These are phyloP conservation scores for Orbilia blumenaviensis DNA, from an alignment of 2,329 filamentous ascomycete genomes.

Conservation along the genomic window DNA sequence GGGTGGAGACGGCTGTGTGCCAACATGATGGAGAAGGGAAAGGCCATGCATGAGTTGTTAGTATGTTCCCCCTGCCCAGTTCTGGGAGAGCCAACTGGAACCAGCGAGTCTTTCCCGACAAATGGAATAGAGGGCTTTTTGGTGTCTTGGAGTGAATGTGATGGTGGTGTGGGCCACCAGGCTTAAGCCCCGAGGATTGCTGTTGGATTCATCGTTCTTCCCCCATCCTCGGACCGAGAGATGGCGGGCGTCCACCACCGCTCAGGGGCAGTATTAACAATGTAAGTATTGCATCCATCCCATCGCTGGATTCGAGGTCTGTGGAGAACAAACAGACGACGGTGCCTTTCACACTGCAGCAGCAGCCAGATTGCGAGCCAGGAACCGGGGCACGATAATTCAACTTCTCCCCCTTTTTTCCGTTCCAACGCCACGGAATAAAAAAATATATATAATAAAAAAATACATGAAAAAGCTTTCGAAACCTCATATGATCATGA, in stretches of 20 bases:
- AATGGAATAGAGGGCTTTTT: conserved; percentile 20
- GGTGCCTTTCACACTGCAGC: conserved; percentile 19
- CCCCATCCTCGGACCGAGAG: conserved; percentile 49
- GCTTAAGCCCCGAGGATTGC: conserved; percentile 42
- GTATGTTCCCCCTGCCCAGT: conserved; percentile 51
- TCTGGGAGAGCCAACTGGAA: conserved; percentile 50
- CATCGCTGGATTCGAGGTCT: conserved; percentile 20
- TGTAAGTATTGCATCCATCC: not conserved
- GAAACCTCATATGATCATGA: conserved; percentile 53
- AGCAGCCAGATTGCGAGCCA: conserved; percentile 21
- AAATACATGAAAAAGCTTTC: too few relatives aligned
- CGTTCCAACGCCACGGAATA: conserved; percentile 38
- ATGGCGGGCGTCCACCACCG: conserved; percentile 16
- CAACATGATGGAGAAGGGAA: conserved; percentile 18
- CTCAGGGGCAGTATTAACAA: conserved; percentile 36
- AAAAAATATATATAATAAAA: too few relatives aligned
- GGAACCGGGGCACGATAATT: conserved; percentile 45
- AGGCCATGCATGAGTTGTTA: conserved; percentile 45
- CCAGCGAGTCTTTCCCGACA: conserved; percentile 51
- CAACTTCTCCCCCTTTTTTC: conserved; percentile 49
- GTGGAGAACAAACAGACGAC: conserved; percentile 39
- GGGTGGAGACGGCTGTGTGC: conserved; percentile 42
- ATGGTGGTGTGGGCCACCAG: conserved; percentile 50
- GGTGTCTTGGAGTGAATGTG: conserved; percentile 21
- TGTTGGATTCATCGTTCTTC: conserved; percentile 20